Base-by-base conservation (phyloP, 106 monocot genomes). In the Vanilla planifolia region DNA sequence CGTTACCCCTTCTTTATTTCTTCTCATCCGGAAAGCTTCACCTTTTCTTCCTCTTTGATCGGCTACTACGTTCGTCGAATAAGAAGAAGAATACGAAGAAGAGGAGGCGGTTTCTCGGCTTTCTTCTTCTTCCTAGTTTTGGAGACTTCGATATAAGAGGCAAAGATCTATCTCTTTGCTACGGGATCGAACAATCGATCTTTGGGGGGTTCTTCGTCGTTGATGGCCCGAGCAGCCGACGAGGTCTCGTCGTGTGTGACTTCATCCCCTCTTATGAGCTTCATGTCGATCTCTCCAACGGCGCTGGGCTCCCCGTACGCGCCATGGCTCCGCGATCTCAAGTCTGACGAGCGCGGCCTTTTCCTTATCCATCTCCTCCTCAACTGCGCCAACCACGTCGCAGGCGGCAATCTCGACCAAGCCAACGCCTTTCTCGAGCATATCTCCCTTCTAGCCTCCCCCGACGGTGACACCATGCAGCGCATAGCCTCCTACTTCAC, bases 391-490 rank as follows among this genome's bases (percentile, higher is more conserved):
- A 72, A 59, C 51, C 75, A 80, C 23, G 84, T 84, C 10, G 63
- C 84, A 19, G 42, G 71, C 37, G 71, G 68, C 35, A 46, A 33
- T 8, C 68, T 85, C 11, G 84, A 89, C 30, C 68, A 65, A 30
- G 81, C 81, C 51, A 81, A 81, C 70, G 53, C 78, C 6, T 63
- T 55, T 55, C 74, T 89, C 8, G 78, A 85, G 23, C 78, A 75
- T 23, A 81, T 85, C 72, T 78, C 85, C n/a, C 34, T 78, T 15
- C 72, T 89, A 25, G 60, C 85, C 25, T 59, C 80, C 15, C 78
- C 81, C 20, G 75, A 75, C 46, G 89, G 89, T 7, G 89, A 89
- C 67, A 66, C 89, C 53, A 81, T 89, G 78, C 84, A 89, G 72
- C 71, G 89, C 29, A 66, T 89, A 50, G 77, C 89, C 20, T 62